phyloP scores from a whole-genome alignment of 2,329 filamentous ascomycete species.

The Chlorencoelia australis region DNA sequence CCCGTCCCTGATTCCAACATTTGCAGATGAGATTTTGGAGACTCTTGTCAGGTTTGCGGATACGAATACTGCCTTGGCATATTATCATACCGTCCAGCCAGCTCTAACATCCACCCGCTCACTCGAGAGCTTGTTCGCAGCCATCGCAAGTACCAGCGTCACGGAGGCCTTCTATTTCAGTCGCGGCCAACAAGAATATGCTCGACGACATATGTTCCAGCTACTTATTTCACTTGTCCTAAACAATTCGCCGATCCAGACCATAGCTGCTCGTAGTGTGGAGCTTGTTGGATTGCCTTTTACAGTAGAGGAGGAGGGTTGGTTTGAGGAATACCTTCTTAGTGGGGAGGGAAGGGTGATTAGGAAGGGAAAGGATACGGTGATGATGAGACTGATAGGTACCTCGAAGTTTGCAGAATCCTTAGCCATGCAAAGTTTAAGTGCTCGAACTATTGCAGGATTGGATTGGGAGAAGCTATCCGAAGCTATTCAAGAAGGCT shows the following conservation, averaged over 20 bases:
- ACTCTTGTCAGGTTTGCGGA: constrained; percentile 57
- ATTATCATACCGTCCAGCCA: constrained; percentile 68
- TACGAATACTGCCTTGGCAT: constrained; percentile 59
- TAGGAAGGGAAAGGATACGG: constrained; percentile 59
- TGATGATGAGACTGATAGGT: constrained; percentile 64
- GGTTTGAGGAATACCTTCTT: constrained; percentile 61
- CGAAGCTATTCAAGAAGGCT: constrained; percentile 21
- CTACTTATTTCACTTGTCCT: constrained; percentile 52
- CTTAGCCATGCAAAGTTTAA: constrained; percentile 32
- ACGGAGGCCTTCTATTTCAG: constrained; percentile 67
- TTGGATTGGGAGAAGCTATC: constrained; percentile 24
- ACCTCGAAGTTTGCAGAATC: constrained; percentile 48
- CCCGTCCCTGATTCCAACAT: constrained; percentile 69
- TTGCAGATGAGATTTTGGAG: constrained; percentile 71
- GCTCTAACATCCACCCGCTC: constrained; percentile 54
- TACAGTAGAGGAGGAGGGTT: constrained; percentile 58
- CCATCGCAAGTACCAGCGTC: constrained; percentile 56
- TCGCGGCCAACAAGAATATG: constrained; percentile 50
- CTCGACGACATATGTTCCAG: constrained; percentile 56
- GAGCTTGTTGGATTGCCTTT: constrained; percentile 68
- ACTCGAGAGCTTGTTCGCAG: constrained; percentile 57
- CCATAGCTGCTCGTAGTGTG: constrained; percentile 45
- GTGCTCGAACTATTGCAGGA: constrained; percentile 17
- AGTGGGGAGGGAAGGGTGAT: constrained; percentile 54
- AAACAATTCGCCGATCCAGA: constrained; percentile 28